phyloP scores from a whole-genome alignment of 176 grass and related monocot genomes.

The Triticum turgidum region DNA sequence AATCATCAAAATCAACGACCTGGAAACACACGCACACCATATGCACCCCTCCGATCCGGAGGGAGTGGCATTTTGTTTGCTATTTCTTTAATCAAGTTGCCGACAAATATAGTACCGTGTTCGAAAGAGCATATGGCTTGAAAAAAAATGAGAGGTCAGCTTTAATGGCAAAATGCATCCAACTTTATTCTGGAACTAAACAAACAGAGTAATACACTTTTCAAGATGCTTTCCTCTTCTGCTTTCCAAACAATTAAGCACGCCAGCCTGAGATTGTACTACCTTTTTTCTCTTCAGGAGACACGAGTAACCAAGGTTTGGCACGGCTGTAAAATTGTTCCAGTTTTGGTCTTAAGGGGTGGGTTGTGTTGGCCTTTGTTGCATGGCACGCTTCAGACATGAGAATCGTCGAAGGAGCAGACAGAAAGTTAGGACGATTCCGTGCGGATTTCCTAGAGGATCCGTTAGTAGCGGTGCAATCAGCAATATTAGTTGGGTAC shows the following conservation, averaged over 20 bases:
- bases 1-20: neutral
- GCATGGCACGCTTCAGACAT: neutral
- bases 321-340: neutral
- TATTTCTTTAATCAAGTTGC: neutral
- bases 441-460: neutral
- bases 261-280: no score
- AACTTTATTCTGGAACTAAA: neutral
- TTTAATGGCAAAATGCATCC: neutral
- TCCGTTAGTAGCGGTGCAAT: neutral
- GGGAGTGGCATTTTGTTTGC: neutral
- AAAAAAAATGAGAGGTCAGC: neutral
- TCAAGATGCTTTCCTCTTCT: neutral
- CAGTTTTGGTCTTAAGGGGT: neutral
- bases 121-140: neutral
- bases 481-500: neutral
- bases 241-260: neutral
- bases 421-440: neutral
- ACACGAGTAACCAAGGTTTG: neutral
- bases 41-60: no score
- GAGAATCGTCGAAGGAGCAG: neutral
- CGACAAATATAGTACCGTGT: no score
- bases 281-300: neutral
- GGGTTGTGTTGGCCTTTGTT: neutral
- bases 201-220: neutral
- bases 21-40: no score